Conservation (phyloP, 202 grass and related monocot genomes). For the Panicum virgatum region DNA sequence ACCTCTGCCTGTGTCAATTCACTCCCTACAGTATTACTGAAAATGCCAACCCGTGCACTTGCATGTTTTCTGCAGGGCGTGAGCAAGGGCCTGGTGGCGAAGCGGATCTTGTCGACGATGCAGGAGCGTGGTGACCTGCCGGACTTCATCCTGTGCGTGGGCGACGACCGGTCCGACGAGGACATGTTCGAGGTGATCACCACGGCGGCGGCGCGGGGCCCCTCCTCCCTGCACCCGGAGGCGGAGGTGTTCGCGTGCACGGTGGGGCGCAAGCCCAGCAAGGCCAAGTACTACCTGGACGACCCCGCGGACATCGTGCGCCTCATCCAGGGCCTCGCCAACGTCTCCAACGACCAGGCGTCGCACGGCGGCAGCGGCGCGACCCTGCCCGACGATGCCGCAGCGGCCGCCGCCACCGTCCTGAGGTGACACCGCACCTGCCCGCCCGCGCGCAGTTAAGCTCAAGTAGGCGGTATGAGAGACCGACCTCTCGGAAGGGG, state of each 20-base stretch:
- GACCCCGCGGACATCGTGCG: conserved; percentile 67
- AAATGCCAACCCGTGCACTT: neutral
- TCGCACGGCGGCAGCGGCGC: neutral
- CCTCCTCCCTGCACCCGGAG: conserved; percentile 34
- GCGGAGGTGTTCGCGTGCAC: conserved; percentile 89
- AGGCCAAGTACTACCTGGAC: conserved; percentile 97
- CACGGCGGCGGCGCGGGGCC: conserved; percentile 11
- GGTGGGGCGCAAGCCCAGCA: conserved; percentile 81
- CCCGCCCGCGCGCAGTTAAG: no score
- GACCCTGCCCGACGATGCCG: neutral
- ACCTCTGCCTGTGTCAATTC: neutral
- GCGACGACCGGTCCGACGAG: conserved; percentile 84
- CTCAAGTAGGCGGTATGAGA: no score
- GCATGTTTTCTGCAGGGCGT: conserved; percentile 48
- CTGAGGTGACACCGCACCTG: neutral
- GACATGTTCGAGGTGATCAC: conserved; percentile 97
- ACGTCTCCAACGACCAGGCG: conserved; percentile 47
- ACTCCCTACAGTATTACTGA: neutral
- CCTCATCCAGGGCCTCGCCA: conserved; percentile 73
- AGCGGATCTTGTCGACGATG: conserved; percentile 59
- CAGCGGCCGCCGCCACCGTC: neutral
- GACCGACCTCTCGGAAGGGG: no score
- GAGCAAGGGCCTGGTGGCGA: conserved; percentile 74
- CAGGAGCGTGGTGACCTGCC: conserved; percentile 43
- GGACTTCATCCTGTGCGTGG: conserved; percentile 81